Evolutionary conservation across 179 eudicot genomes (phyloP), one percentile per base, ranked within the genome.

Genomic region (Dionaea muscipula): DNA sequence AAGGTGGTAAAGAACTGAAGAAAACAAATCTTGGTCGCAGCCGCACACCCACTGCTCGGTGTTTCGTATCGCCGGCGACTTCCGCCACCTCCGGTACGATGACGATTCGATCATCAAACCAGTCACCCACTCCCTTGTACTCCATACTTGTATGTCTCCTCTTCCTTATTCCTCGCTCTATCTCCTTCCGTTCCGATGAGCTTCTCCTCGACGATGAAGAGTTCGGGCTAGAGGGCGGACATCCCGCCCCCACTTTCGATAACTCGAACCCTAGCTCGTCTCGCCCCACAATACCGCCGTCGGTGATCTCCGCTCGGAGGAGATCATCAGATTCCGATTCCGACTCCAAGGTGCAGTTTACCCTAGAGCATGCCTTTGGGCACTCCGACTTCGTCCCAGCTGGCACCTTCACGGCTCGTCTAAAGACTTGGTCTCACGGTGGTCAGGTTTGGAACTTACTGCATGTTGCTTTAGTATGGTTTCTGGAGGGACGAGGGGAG

Each of bases 181-280:
- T 54, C 11, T 67, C 72, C n/a, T 86, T 91, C 55, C 80, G 84
- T 63, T 91, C 98, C 50, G 98, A 86, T 74, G 98, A 91, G 68
- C 94, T 86, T 4, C 69, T 78, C 10, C 47, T 60, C 8, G 97
- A 89, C 53, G 98, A 91, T 63, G 94, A 91, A 0, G 98, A 91
- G 49, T 91, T 85, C 63, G 88, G 85, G 1, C 56, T 81, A 55
- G 95, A 76, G 56, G 80, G 86, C 47, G 79, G 64, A 2, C 47
- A 58, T 6, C 49, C 67, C 2, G 50, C 78, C 1, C 63, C 62
- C 1, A 72, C 65, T 35, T 21, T 33, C 63, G 62, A 51, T 3
- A n/a, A 47, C 62, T 70, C 61, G 16, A 17, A 41, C 62, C 48
- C 39, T 4, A 21, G 18, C 20, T n/a, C 53, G 20, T 17, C 60